Conservation (phyloP, 2,329 filamentous ascomycete genomes). For the Talaromyces sp. region DNA sequence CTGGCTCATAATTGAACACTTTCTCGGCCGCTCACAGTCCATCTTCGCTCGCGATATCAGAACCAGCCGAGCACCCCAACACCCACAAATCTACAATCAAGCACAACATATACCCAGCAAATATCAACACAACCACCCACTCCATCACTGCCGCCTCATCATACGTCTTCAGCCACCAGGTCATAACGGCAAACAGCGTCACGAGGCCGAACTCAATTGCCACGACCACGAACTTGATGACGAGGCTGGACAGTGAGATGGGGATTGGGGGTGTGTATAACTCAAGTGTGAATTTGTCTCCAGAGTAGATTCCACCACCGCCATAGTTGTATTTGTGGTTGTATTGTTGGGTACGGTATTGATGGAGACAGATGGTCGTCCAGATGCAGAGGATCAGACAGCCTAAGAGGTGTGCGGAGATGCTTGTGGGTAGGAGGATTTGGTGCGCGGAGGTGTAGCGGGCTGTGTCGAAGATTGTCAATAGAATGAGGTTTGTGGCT, state of each 20-base stretch:
- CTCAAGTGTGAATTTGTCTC: slow-evolving; percentile 11
- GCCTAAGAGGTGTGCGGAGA: slow-evolving; percentile 4
- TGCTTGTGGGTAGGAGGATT: slow-evolving; percentile 8
- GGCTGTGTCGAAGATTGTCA: slow-evolving; percentile 17
- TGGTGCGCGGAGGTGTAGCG: slow-evolving; percentile 4
- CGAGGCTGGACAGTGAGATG: slow-evolving; percentile 5
- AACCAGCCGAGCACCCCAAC: not conserved
- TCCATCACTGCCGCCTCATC: slow-evolving; percentile 14
- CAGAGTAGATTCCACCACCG: not conserved
- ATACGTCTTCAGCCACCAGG: slow-evolving; percentile 11
- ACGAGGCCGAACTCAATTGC: slow-evolving; percentile 11
- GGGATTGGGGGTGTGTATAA: not conserved
- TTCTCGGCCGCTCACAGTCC: not conserved
- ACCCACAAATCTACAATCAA: slow-evolving; percentile 16
- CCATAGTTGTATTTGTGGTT: not conserved
- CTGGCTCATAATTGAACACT: not conserved
- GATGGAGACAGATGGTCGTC: not conserved
- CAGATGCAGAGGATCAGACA: slow-evolving; percentile 16
- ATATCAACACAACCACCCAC: slow-evolving; percentile 15
- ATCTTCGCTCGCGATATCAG: not conserved
- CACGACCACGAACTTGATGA: slow-evolving; percentile 9
- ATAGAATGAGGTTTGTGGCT: slow-evolving; percentile 9
- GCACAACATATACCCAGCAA: slow-evolving; percentile 14
- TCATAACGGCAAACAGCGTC: slow-evolving; percentile 8
- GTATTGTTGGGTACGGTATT: not conserved